These are phyloP conservation scores for Inga laurina DNA, from an alignment of 306 rosid genomes.

Conservation along the genomic window DNA sequence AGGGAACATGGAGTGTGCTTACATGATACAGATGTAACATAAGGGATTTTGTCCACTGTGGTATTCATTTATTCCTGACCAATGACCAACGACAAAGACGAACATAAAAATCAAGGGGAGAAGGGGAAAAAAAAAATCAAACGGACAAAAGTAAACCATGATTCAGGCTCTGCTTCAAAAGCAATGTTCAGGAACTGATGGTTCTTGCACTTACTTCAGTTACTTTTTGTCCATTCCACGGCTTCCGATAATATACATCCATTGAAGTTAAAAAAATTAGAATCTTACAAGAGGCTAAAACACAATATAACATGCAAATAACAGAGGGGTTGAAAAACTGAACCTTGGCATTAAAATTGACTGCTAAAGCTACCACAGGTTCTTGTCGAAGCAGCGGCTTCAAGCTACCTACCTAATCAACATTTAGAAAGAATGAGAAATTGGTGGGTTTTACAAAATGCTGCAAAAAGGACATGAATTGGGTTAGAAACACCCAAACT, in stretches of 20 bases:
- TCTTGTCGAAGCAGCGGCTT: constrained; percentile 67
- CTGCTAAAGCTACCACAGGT: constrained; percentile 38
- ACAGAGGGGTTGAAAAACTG: constrained; percentile 19
- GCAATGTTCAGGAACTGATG: constrained; percentile 47
- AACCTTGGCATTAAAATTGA: constrained; percentile 48
- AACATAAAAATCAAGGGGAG: background rate
- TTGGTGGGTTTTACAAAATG: constrained; percentile 25
- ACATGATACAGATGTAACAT: constrained; percentile 43
- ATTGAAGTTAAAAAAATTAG: constrained; percentile 42
- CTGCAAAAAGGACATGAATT: constrained; percentile 37
- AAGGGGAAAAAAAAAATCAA: constrained; percentile 20
- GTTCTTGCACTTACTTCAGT: constrained; percentile 49
- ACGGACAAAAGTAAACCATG: constrained; percentile 53
- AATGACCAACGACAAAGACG: constrained; percentile 13
- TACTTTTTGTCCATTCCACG: constrained; percentile 57
- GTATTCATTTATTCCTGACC: constrained; percentile 20
- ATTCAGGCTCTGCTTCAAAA: constrained; percentile 49
- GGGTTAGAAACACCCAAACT: constrained; percentile 59
- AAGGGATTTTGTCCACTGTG: constrained; percentile 30
- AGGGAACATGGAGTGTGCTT: constrained; percentile 47
- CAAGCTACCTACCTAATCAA: constrained; percentile 71
- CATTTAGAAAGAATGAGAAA: constrained; percentile 45
- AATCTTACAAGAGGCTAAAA: constrained; percentile 36
- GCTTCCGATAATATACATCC: constrained; percentile 65
- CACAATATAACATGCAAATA: constrained; percentile 1